Base-by-base conservation (phyloP, 192 early-diverging fungal genomes). In the Fimicolochytrium jonesii region DNA sequence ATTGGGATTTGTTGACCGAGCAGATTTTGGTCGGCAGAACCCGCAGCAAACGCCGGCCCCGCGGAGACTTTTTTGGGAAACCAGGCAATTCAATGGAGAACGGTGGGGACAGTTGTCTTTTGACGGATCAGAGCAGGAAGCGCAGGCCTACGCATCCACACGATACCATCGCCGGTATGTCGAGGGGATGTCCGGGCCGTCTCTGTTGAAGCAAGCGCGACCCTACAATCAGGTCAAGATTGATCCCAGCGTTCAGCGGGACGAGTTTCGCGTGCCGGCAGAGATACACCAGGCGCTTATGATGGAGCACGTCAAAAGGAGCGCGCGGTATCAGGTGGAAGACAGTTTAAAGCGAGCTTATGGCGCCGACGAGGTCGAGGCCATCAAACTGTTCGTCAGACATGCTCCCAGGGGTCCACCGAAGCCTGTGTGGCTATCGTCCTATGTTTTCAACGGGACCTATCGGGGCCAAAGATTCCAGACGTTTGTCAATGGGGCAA, bases 401-500 rank as follows among this genome's bases (percentile, higher is more conserved):
- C n/a, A n/a, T n/a, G 48, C 3, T 11, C 6, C 26, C 25, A 29
- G 15, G 48, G 26, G 5, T 15, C 53, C 31, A 34, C 35, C 5
- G 43, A 47, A 37, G 62, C 39, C 62, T 5, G 52, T 64, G 18
- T 64, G 25, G n/a, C 20, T 64, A 4, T 13, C 51, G 23, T 32
- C 49, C 15, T 64, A 64, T 37, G 39, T 23, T 4, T 64, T 64
- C 45, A 44, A 50, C 17, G 62, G 37, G 4, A 33, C n/a, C 2
- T 55, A 64, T 30, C 62, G 52, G 9, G 51, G 51, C 47, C 28
- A 33, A 6, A 30, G 28, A 10, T 37, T 64, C 18, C 33, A 39
- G 4, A 64, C 62, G 41, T 64, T 64, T 44, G 62, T 64, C 51
- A 64, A 64, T 56, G 62, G 34, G 13, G n/a, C 49, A 17, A 64